A percentile compares a stretch with the other conserved stretches of the same genome.
These are phyloP conservation scores for Schizonepeta tenuifolia DNA, from an alignment of 257 asterid genomes.

Conservation along the genomic window DNA sequence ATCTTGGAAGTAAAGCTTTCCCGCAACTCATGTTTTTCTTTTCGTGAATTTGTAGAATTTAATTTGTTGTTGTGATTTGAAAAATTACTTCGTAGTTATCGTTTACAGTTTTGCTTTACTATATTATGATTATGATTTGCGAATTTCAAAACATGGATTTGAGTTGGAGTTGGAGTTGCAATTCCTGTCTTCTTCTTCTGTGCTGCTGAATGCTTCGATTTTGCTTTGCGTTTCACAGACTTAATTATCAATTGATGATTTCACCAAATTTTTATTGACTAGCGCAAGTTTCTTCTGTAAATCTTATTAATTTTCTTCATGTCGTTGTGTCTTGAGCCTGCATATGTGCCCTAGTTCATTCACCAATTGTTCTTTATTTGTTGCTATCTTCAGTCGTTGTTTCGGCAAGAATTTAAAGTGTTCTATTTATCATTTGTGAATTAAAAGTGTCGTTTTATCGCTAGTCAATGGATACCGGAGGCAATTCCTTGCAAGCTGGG, in stretches of 20 bases:
- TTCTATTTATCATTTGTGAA: background rate
- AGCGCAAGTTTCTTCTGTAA: background rate
- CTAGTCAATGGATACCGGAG: conserved; percentile 51
- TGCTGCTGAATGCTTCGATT: background rate
- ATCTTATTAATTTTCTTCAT: background rate
- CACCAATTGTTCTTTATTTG: conserved; percentile 9
- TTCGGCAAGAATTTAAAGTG: background rate
- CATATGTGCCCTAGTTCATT: conserved; percentile 14
- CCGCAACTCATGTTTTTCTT: background rate
- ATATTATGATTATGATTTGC: conserved; percentile 19
- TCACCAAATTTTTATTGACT: background rate
- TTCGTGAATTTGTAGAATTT: background rate
- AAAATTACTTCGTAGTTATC: background rate
- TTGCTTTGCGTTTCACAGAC: background rate
- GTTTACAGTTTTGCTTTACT: background rate
- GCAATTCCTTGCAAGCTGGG: conserved; percentile 58
- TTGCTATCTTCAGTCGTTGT: conserved; percentile 22
- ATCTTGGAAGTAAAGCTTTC: background rate
- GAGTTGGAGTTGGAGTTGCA: conserved; percentile 11
- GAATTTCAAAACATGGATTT: background rate
- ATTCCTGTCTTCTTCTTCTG: background rate
- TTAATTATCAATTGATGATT: background rate
- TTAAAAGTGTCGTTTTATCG: background rate
- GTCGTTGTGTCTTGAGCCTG: conserved; percentile 2
- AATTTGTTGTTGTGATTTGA: background rate